These are phyloP conservation scores for Silene coronaria DNA, from an alignment of 179 eudicot genomes.

Conservation along the genomic window DNA sequence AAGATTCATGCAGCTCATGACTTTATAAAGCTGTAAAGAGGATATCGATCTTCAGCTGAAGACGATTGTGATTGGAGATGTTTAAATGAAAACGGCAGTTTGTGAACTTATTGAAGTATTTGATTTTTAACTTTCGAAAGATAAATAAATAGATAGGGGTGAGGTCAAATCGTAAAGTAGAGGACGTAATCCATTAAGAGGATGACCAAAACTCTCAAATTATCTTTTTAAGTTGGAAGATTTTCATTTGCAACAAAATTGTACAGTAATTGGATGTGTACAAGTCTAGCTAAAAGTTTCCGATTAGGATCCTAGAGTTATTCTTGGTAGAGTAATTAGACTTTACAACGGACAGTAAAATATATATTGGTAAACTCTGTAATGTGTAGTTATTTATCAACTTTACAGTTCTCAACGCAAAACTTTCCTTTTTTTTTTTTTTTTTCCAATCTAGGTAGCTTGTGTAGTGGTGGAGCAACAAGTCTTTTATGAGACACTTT, in stretches of 20 bases:
- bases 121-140: neutral
- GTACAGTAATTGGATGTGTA: neutral
- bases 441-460: neutral
- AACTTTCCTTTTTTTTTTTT: neutral
- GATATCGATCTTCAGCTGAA: neutral
- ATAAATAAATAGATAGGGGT: neutral
- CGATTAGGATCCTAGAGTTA: neutral
- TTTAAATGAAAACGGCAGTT: neutral
- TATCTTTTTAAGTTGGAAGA: neutral
- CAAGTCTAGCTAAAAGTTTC: neutral
- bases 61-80: conserved; percentile 3
- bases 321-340: neutral
- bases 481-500: neutral
- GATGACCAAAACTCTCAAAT: neutral
- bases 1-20: neutral
- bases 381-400: neutral
- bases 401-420: neutral
- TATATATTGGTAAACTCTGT: neutral
- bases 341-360: neutral
- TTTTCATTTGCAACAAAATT: conserved; percentile 1
- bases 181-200: neutral
- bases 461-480: neutral
- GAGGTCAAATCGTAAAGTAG: neutral
- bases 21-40: neutral
- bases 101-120: neutral